These are phyloP conservation scores for Melanogaster broomeanus DNA, from an alignment of 768 basidiomycete genomes.

Conservation along the genomic window DNA sequence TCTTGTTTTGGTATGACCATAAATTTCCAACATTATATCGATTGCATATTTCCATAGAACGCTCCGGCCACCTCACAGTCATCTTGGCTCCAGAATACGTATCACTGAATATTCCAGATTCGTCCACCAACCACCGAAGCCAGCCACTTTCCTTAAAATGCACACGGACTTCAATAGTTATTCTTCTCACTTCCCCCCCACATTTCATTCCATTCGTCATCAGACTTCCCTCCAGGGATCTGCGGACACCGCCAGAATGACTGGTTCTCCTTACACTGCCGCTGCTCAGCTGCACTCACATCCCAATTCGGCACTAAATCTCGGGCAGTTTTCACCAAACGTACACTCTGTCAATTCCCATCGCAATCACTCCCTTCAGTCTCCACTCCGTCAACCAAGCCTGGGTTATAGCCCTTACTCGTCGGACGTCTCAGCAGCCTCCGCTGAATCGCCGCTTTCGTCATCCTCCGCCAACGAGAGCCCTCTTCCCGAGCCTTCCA, in stretches of 20 bases:
- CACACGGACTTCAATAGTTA: slow-evolving; percentile 21
- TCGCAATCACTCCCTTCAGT: slow-evolving; percentile 15
- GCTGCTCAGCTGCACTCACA: slow-evolving; percentile 19
- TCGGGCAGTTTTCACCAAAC: slow-evolving; percentile 21
- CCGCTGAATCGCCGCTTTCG: slow-evolving; percentile 41
- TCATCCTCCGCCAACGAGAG: slow-evolving; percentile 41
- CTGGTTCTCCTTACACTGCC: slow-evolving; percentile 22
- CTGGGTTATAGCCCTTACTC: slow-evolving; percentile 38
- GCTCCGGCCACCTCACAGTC: slow-evolving; percentile 28
- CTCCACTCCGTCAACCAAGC: slow-evolving; percentile 14
- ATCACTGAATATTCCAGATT: slow-evolving; percentile 17
- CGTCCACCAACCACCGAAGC: slow-evolving; percentile 4
- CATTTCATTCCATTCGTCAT: slow-evolving; percentile 10
- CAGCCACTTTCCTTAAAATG: slow-evolving; percentile 30
- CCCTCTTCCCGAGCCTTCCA: slow-evolving; percentile 38
- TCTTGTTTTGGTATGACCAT: slow-evolving; percentile 35
- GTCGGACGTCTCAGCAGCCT: slow-evolving; percentile 37
- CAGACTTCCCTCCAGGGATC: slow-evolving; percentile 8
- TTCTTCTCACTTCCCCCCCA: slow-evolving; percentile 24
- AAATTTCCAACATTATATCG: slow-evolving; percentile 34
- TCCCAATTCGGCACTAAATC: slow-evolving; percentile 12
- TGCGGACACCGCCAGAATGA: slow-evolving; percentile 21
- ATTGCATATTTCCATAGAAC: slow-evolving; percentile 37
- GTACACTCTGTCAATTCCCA: slow-evolving; percentile 18
- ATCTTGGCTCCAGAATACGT: slow-evolving; percentile 26